Evolutionary conservation across 371 early-diverging fungal genomes (phyloP).

Genomic region (Haplosporangium sp.): DNA sequence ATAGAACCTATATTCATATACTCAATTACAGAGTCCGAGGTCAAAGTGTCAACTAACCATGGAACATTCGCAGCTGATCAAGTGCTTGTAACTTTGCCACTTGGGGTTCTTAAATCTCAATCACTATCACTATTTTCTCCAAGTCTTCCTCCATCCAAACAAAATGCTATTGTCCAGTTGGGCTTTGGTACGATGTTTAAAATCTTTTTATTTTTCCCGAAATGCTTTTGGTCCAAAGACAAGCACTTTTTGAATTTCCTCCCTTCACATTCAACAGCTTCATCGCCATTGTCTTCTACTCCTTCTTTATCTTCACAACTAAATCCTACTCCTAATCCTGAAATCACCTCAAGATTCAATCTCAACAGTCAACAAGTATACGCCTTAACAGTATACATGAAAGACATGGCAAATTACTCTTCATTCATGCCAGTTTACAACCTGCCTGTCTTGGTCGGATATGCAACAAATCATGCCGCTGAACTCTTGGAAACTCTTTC

Average conservation of each 20-base stretch:
- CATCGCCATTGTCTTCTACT: no score
- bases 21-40: conserved; percentile 17
- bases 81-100: conserved; percentile 45
- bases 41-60: conserved; percentile 33
- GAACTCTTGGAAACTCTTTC: conserved; percentile 40
- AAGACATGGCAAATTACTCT: conserved; percentile 45
- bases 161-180: conserved; percentile 35
- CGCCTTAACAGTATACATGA: conserved; percentile 32
- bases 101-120: conserved; percentile 48
- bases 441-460: conserved; percentile 40
- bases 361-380: conserved; percentile 25
- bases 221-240: conserved; percentile 46
- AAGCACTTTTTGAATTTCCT: conserved; percentile 51
- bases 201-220: conserved; percentile 36
- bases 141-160: conserved; percentile 34
- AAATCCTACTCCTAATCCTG: neutral
- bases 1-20: neutral
- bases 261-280: conserved; percentile 3
- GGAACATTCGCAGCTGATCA: conserved; percentile 34
- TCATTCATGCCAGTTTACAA: conserved; percentile 40
- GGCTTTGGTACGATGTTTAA: conserved; percentile 54
- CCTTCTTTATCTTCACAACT: neutral
- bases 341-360: conserved; percentile 3
- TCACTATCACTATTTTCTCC: conserved; percentile 29
- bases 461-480: conserved; percentile 50